A percentile compares a stretch with the other conserved stretches of the same genome.
Conservation (phyloP, 179 eudicot genomes). For the Beta macrorhiza region DNA sequence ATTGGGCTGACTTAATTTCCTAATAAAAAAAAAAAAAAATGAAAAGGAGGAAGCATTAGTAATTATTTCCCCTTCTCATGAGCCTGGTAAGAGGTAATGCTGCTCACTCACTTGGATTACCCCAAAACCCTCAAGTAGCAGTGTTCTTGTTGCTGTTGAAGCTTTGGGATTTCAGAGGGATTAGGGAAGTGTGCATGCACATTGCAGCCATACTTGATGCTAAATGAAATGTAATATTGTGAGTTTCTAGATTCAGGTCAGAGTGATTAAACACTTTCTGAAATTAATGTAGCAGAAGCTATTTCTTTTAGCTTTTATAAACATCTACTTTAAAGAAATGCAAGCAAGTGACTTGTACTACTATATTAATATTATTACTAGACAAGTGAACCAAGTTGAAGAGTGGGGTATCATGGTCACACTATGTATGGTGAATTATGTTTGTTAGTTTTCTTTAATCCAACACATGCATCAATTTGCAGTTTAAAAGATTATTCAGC, state of each 20-base stretch:
- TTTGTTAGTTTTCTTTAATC: conserved; percentile 11
- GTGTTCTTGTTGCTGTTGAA: not conserved
- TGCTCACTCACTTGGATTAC: not conserved
- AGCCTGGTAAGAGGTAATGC: not conserved
- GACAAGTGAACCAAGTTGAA: conserved; percentile 21
- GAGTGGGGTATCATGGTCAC: conserved; percentile 31
- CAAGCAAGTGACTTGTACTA: conserved; percentile 24
- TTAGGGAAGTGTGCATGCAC: not conserved
- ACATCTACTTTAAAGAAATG: conserved; percentile 19
- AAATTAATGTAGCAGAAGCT: conserved; percentile 25
- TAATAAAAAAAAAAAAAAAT: too few relatives aligned
- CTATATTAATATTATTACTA: conserved; percentile 10
- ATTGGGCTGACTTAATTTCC: too few relatives aligned
- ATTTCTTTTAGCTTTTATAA: conserved; percentile 22
- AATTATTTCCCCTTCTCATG: not conserved
- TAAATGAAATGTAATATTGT: not conserved
- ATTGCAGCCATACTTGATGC: conserved; percentile 1
- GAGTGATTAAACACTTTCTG: conserved; percentile 19
- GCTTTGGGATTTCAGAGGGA: not conserved
- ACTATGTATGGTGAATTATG: conserved; percentile 27
- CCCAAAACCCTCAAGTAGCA: not conserved
- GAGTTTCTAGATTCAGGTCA: conserved; percentile 5
- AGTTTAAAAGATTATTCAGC: conserved; percentile 15
- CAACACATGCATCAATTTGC: conserved; percentile 20
- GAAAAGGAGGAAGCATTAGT: not conserved